These are phyloP conservation scores for Porphyra umbilicalis DNA, from an alignment of 31 red algal species.

Conservation along the genomic window DNA sequence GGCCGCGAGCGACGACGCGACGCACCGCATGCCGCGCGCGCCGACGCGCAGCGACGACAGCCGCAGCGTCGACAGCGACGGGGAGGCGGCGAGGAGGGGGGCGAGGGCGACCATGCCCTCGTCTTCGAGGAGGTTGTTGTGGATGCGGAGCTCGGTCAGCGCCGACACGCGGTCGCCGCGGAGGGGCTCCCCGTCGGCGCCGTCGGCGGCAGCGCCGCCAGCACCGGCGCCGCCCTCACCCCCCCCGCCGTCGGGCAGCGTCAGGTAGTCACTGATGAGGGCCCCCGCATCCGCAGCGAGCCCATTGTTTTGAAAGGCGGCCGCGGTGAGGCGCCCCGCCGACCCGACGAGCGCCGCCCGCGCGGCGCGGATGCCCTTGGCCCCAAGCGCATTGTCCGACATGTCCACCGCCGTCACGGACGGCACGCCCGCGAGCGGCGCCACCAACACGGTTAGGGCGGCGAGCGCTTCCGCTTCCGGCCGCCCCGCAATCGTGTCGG, in stretches of 20 bases:
- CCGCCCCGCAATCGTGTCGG: constrained; percentile 84
- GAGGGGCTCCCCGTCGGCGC: neutral
- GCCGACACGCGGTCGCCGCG: constrained; percentile 14
- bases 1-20: constrained; percentile 38
- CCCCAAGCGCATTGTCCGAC: constrained; percentile 88
- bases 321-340: constrained; percentile 26
- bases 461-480: constrained; percentile 81
- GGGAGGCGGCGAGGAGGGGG: constrained; percentile 61
- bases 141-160: constrained; percentile 64
- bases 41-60: constrained; percentile 74
- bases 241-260: neutral
- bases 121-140: constrained; percentile 85
- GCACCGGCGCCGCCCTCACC: neutral
- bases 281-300: constrained; percentile 76
- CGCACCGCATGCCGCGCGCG: constrained; percentile 44
- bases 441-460: constrained; percentile 37
- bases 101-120: constrained; percentile 57
- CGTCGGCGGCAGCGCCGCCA: neutral
- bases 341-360: constrained; percentile 24
- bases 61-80: constrained; percentile 53
- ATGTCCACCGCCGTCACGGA: constrained; percentile 45
- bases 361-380: constrained; percentile 76
- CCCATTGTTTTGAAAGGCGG: constrained; percentile 75
- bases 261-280: constrained; percentile 36
- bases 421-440: constrained; percentile 30